A percentile compares a stretch with the other conserved stretches of the same genome.
Evolutionary conservation across 139 green algal genomes (phyloP).

Genomic region (Haematococcus lacustris): DNA sequence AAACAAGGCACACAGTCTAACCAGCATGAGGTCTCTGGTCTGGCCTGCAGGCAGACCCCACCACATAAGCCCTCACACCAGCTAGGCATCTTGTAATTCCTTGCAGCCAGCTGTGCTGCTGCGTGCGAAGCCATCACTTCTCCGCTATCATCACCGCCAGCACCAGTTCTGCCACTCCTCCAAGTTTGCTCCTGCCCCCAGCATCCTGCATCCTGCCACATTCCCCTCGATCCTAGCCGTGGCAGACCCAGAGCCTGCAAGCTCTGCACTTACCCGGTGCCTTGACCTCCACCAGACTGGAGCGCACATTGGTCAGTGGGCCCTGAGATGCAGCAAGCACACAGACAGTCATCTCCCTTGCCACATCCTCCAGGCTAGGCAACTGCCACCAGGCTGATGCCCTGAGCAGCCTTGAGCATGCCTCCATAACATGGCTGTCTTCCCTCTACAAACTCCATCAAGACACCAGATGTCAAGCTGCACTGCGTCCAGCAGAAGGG

Average conservation of each 20-base stretch:
- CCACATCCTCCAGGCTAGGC: too few species aligned
- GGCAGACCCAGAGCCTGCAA: not conserved
- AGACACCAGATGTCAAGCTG: too few species aligned
- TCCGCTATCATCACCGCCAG: not conserved
- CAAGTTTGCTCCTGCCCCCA: not conserved
- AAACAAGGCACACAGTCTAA: not conserved
- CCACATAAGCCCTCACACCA: too few species aligned
- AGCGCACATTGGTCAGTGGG: slow-evolving; percentile 52
- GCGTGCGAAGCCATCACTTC: not conserved
- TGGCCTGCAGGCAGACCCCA: not conserved
- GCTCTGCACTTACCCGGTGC: slow-evolving; percentile 45
- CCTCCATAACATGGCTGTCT: too few species aligned
- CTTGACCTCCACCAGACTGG: slow-evolving; percentile 70
- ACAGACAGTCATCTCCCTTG: too few species aligned
- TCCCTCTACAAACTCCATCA: too few species aligned
- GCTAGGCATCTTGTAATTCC: not conserved
- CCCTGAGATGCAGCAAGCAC: too few species aligned
- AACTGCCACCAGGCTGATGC: too few species aligned
- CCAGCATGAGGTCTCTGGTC: not conserved
- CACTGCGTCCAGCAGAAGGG: too few species aligned
- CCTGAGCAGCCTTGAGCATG: too few species aligned
- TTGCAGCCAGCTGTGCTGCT: not conserved
- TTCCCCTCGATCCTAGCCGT: not conserved
- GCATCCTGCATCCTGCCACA: not conserved
- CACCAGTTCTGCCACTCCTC: not conserved